These are phyloP conservation scores for Euphorbia corollata DNA, from an alignment of 441 rosid genomes.

Conservation along the genomic window DNA sequence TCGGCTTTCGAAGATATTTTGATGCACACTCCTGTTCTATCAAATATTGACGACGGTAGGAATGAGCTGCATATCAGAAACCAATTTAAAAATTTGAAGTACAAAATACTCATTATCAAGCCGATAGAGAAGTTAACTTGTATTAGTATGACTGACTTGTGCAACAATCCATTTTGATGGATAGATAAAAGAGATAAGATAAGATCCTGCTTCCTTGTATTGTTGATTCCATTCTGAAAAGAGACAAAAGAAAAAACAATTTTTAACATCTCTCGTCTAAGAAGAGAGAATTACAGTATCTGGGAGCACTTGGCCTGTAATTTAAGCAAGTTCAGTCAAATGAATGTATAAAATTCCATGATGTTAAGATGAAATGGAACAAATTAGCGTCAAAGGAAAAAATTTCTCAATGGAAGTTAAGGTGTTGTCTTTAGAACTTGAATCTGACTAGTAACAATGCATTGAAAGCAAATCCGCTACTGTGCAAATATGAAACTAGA, in stretches of 20 bases:
- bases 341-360: neutral
- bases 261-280: slow-evolving; percentile 19
- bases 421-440: neutral
- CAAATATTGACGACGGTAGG: slow-evolving; percentile 41
- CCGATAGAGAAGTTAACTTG: slow-evolving; percentile 7
- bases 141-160: slow-evolving; percentile 16
- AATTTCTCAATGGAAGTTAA: neutral
- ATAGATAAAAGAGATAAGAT: slow-evolving; percentile 43
- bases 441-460: neutral
- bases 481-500: neutral
- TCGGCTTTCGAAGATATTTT: slow-evolving; percentile 55
- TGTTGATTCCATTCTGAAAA: slow-evolving; percentile 37
- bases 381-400: neutral
- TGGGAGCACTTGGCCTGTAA: neutral
- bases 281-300: slow-evolving; percentile 3
- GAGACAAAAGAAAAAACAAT: slow-evolving; percentile 21
- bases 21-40: slow-evolving; percentile 49
- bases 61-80: slow-evolving; percentile 37
- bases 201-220: slow-evolving; percentile 63
- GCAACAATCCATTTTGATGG: slow-evolving; percentile 53
- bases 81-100: slow-evolving; percentile 13
- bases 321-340: neutral
- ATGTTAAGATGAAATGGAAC: neutral
- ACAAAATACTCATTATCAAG: slow-evolving; percentile 12
- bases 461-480: neutral